These are phyloP conservation scores for Coemansia asiatica DNA, from an alignment of 192 early-diverging fungal genomes.

Conservation along the genomic window DNA sequence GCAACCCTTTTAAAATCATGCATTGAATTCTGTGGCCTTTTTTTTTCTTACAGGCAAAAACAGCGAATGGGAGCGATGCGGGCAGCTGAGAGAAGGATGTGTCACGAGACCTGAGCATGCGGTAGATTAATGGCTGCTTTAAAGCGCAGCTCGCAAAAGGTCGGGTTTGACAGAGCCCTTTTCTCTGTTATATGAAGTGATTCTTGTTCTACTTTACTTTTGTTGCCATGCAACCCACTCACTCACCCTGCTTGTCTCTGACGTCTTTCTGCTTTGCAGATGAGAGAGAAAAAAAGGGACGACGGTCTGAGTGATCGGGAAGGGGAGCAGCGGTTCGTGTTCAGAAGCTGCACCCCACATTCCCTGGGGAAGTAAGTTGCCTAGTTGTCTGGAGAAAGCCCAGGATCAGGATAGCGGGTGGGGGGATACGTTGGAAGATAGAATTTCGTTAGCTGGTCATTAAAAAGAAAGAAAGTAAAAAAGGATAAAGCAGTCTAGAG, in stretches of 20 bases:
- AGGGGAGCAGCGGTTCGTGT: background rate
- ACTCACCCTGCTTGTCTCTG: background rate
- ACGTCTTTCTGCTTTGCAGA: background rate
- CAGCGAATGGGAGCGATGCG: constrained; percentile 8
- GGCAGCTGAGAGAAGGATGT: constrained; percentile 1
- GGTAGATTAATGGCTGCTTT: constrained; percentile 1
- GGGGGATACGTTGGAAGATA: background rate
- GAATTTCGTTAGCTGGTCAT: background rate
- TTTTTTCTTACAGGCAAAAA: background rate
- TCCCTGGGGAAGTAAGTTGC: background rate
- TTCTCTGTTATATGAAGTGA: background rate
- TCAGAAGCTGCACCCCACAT: background rate
- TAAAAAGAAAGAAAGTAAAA: background rate
- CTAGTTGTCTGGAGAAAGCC: too few species aligned
- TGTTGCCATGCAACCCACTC: background rate
- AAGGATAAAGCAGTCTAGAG: background rate
- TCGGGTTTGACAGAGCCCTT: background rate
- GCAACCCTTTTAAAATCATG: background rate
- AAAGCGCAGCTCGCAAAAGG: background rate
- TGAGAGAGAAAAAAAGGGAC: background rate
- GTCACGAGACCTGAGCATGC: constrained; percentile 1
- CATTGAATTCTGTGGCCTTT: background rate
- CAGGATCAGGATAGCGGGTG: too few species aligned
- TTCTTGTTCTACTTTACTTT: too few species aligned
- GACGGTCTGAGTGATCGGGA: background rate